phyloP scores from a whole-genome alignment of 805 yeast species.

The Candida ovalis region DNA sequence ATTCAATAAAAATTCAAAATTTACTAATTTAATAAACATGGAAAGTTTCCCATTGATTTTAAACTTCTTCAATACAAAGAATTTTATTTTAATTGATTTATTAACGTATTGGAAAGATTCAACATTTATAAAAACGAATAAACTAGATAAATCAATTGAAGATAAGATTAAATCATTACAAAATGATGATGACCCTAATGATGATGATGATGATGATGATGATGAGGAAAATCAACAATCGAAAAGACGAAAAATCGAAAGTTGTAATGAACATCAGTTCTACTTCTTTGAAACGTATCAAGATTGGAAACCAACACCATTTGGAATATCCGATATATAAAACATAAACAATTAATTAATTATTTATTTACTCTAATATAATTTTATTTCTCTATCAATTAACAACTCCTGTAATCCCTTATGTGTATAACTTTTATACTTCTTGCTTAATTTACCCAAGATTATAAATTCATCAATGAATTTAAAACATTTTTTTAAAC shows the following conservation, averaged over 20 bases:
- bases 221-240: no score
- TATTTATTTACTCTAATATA: background rate
- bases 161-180: background rate
- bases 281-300: slow-evolving; percentile 31
- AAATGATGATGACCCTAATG: no score
- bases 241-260: background rate
- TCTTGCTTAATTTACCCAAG: slow-evolving; percentile 17
- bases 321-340: slow-evolving; percentile 35
- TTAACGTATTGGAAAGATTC: slow-evolving; percentile 5
- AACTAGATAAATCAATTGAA: slow-evolving; percentile 11
- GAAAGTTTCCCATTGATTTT: no score
- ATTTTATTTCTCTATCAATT: slow-evolving; percentile 10
- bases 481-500: slow-evolving; percentile 11
- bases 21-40: slow-evolving; percentile 16
- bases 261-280: slow-evolving; percentile 6
- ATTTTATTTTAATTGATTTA: slow-evolving; percentile 4
- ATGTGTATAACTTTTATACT: slow-evolving; percentile 21
- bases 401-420: slow-evolving; percentile 22
- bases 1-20: slow-evolving; percentile 20
- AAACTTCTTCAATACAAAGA: slow-evolving; percentile 11
- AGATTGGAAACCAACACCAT: slow-evolving; percentile 52
- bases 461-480: slow-evolving; percentile 29
- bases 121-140: slow-evolving; percentile 5
- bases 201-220: slow-evolving; percentile 1
- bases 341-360: background rate